Evolutionary conservation across 805 yeast species (phyloP).

Genomic region (Clavispora vitiphila): DNA sequence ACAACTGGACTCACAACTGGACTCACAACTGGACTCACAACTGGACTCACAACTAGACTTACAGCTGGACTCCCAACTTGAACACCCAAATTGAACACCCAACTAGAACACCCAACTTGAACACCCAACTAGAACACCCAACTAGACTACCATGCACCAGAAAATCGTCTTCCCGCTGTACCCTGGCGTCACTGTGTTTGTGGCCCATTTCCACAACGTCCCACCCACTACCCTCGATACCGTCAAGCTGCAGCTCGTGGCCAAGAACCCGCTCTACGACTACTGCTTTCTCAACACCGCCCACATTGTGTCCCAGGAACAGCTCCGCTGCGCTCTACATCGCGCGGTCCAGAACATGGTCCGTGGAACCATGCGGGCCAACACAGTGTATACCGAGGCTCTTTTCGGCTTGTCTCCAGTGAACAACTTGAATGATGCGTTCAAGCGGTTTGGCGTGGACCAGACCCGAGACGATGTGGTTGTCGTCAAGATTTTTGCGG

Average conservation of each 20-base stretch:
- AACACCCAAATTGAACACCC: too few relatives aligned
- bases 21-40: too few relatives aligned
- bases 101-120: too few relatives aligned
- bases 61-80: too few relatives aligned
- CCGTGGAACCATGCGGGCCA: constrained; percentile 51
- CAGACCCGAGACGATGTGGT: constrained; percentile 42
- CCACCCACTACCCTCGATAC: constrained; percentile 28
- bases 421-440: constrained; percentile 66
- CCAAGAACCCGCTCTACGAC: constrained; percentile 46
- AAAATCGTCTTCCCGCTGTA: constrained; percentile 42
- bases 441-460: constrained; percentile 66
- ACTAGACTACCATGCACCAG: background rate
- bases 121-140: too few relatives aligned
- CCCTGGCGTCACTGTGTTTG: constrained; percentile 27
- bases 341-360: constrained; percentile 51
- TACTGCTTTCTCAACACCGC: constrained; percentile 63
- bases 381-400: constrained; percentile 65
- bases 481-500: constrained; percentile 44
- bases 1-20: too few relatives aligned
- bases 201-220: constrained; percentile 46
- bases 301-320: constrained; percentile 56
- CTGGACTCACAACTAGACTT: too few relatives aligned
- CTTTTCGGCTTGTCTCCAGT: constrained; percentile 65
- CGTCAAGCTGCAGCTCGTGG: constrained; percentile 42
- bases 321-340: constrained; percentile 55